Evolutionary conservation across 2,329 filamentous ascomycete species (phyloP).

Genomic region (Aureobasidium mangrovei): DNA sequence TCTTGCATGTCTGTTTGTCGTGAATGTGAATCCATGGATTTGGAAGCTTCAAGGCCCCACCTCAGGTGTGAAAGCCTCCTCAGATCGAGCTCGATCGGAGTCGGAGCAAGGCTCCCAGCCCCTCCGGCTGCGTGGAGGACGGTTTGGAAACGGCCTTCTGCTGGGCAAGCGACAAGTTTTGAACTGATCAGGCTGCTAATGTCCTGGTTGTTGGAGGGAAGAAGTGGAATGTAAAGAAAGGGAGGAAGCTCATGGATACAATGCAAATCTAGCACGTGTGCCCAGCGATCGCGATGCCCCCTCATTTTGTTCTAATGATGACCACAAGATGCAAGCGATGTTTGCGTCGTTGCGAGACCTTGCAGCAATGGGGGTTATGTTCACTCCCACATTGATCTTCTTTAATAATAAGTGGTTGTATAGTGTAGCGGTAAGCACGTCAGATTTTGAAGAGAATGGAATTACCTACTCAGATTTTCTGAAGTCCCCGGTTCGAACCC

Average conservation of each 20-base stretch:
- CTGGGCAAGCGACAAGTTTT: not conserved
- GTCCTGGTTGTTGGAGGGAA: not conserved
- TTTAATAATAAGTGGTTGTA: constrained; percentile 1
- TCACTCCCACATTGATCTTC: too few species aligned
- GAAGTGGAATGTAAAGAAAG: too few species aligned
- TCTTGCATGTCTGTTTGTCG: not conserved
- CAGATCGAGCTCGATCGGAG: not conserved
- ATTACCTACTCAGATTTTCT: not conserved
- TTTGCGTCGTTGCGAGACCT: not conserved
- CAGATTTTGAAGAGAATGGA: constrained; percentile 17
- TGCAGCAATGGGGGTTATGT: not conserved
- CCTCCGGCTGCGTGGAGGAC: not conserved
- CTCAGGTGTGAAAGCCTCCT: constrained; percentile 1
- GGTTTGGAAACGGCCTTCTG: not conserved
- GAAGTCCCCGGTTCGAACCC: constrained; percentile 14
- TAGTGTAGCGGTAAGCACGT: constrained; percentile 20
- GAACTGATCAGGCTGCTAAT: not conserved
- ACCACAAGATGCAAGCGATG: not conserved
- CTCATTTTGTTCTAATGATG: too few species aligned
- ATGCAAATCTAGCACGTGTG: too few species aligned
- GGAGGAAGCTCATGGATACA: too few species aligned
- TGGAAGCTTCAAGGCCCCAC: constrained; percentile 7
- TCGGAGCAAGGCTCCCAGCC: not conserved
- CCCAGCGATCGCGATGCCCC: too few species aligned
- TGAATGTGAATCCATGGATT: not conserved